Evolutionary conservation across 306 rosid species (phyloP).

Genomic region (Ammopiptanthus mongolicus): DNA sequence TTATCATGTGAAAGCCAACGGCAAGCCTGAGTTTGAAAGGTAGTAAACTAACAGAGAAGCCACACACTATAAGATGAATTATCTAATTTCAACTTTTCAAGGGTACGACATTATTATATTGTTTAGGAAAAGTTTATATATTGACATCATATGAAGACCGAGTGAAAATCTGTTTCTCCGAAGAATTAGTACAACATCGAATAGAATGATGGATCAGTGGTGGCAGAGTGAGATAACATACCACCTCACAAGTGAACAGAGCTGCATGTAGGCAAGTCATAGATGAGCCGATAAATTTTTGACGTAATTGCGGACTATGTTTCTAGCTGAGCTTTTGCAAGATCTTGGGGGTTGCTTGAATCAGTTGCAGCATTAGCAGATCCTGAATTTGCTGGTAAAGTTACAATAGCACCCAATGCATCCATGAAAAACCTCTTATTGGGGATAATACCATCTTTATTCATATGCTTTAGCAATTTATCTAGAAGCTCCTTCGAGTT

Average conservation of each 20-base stretch:
- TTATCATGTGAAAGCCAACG: neutral
- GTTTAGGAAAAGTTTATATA: neutral
- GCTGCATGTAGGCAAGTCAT: slow-evolving; percentile 4
- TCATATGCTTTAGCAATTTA: slow-evolving; percentile 73
- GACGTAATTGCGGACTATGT: slow-evolving; percentile 14
- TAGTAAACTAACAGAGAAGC: neutral
- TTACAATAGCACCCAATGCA: slow-evolving; percentile 68
- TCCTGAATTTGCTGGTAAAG: slow-evolving; percentile 39
- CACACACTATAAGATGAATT: neutral
- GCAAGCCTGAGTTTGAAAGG: neutral
- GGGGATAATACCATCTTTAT: slow-evolving; percentile 78
- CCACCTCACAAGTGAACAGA: neutral
- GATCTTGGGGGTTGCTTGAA: slow-evolving; percentile 25
- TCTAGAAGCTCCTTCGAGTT: slow-evolving; percentile 64
- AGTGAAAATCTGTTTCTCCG: neutral
- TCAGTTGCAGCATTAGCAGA: slow-evolving; percentile 35
- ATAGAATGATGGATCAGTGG: neutral
- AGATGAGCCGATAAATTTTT: neutral
- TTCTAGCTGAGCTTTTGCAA: slow-evolving; percentile 28
- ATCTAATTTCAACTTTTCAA: neutral
- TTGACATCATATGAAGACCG: neutral
- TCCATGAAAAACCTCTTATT: slow-evolving; percentile 84
- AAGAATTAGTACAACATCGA: neutral
- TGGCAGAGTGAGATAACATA: slow-evolving; percentile 18
- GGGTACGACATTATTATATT: neutral